Base-by-base conservation (phyloP, 106 monocot species). In the Triglochin maritima region DNA sequence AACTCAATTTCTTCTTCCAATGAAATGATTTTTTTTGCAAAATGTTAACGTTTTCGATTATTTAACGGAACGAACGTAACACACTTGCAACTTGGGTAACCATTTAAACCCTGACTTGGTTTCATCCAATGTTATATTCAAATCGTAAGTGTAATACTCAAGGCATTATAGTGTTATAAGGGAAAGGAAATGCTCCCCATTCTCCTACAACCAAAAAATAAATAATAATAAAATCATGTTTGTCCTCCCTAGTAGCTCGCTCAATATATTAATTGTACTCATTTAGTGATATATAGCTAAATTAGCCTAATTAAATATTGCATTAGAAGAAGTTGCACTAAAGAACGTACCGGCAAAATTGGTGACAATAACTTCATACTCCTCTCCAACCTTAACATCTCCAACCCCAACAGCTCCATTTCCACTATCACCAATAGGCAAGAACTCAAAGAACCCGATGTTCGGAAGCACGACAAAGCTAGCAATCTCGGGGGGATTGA, bases 361-460 rank as follows among this genome's bases (percentile, higher is more conserved):
- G 59, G 91, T 92, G 58, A 87, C 7, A 2, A 90, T 62, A 13
- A 83, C 49, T 65, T 90, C 89, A 66, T 90, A 90, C 57, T 76
- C 80, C 66, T 81, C 58, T 44, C 86, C 89, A 45, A 75, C 58
- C 65, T 81, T 68, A 47, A 90, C 86, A 44, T 90, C 86, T 15
- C 81, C 74, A 43, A 90, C 64, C 7, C 79, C 89, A 70, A 90
- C 76, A 3, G 86, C 58, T 90, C 86, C 42, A 67, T 63, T 67
- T 83, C 83, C 75, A 50, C 42, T 48, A 51, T 74, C 49, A 6
- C 64, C 63, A 15, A 86, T 67, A 56, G 86, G 89, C 8, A 90
- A 79, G 68, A 90, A 90, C 70, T 90, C 89, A 70, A 86, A 90
- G 56, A 79, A 90, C 4, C 77, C 89, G 55, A 86, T 83, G 57